These are phyloP conservation scores for Pseudisothecium myosuroides DNA, from an alignment of 225 moss, liverwort and hornwort species.

Conservation along the genomic window DNA sequence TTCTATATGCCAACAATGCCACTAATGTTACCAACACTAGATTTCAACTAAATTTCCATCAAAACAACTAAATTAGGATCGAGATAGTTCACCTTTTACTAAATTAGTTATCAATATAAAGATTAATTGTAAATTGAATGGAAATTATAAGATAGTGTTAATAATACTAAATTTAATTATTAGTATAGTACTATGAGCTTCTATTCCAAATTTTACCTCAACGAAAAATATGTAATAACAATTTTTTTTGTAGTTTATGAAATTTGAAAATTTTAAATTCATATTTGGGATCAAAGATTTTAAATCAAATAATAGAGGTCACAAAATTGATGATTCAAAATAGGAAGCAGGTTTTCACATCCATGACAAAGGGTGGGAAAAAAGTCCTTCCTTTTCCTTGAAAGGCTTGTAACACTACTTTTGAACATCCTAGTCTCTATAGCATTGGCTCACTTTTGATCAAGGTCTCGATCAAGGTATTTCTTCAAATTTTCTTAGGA, in stretches of 20 bases:
- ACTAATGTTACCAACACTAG: not conserved
- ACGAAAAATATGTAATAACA: not conserved
- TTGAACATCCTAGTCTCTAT: fast-evolving
- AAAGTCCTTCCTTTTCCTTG: too few species aligned
- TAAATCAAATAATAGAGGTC: not conserved
- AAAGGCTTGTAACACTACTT: not conserved
- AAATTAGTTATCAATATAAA: not conserved
- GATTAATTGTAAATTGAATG: too few species aligned
- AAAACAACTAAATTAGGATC: not conserved
- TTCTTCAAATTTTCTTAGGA: not conserved
- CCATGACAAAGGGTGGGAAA: not conserved
- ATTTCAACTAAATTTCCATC: not conserved
- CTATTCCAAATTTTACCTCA: too few species aligned
- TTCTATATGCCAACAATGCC: not conserved
- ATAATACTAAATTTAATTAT: not conserved
- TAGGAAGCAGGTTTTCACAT: fast-evolving
- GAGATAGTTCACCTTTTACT: not conserved
- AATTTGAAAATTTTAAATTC: not conserved
- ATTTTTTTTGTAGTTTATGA: too few species aligned
- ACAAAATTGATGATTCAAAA: not conserved
- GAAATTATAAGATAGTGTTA: too few species aligned
- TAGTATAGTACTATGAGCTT: not conserved
- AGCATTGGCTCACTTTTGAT: too few species aligned
- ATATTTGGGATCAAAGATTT: not conserved
- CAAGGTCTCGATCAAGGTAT: not conserved